A percentile compares a stretch with the other conserved stretches of the same genome.
These are phyloP conservation scores for Candida silvatica DNA, from an alignment of 805 yeast species.

Conservation along the genomic window DNA sequence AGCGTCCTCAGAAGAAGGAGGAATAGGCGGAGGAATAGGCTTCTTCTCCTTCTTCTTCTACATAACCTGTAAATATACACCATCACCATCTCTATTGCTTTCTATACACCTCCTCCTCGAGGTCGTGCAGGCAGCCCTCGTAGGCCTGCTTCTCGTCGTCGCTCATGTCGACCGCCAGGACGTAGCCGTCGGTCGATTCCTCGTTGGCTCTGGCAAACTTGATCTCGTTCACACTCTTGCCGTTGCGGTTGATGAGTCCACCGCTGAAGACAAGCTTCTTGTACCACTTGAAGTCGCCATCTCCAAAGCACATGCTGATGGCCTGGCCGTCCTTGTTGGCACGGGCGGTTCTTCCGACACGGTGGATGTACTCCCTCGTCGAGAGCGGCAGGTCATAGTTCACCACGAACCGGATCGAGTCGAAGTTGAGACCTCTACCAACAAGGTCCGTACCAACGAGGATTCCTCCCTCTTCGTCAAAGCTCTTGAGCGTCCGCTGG, in stretches of 20 bases:
- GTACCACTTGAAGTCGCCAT: constrained; percentile 68
- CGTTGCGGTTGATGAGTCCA: constrained; percentile 43
- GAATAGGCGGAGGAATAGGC: no score
- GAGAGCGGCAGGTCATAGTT: constrained; percentile 90
- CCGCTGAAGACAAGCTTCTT: constrained; percentile 35
- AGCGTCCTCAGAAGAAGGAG: constrained; percentile 55
- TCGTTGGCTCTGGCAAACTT: constrained; percentile 18
- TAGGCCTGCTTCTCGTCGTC: constrained; percentile 32
- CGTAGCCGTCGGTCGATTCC: constrained; percentile 3
- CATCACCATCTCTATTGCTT: constrained; percentile 1
- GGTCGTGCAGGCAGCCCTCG: constrained; percentile 31
- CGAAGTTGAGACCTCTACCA: constrained; percentile 90
- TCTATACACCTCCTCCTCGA: constrained; percentile 33
- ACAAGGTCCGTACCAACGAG: constrained; percentile 82
- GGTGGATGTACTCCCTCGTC: constrained; percentile 85
- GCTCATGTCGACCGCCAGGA: constrained; percentile 23
- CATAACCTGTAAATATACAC: background rate
- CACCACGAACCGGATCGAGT: constrained; percentile 61
- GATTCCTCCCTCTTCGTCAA: constrained; percentile 40
- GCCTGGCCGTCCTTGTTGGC: constrained; percentile 79
- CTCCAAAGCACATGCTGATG: constrained; percentile 62
- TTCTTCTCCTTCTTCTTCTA: no score
- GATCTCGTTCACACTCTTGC: constrained; percentile 25
- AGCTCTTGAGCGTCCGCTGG: constrained; percentile 47
- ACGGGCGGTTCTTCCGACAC: constrained; percentile 96